phyloP scores from a whole-genome alignment of 306 rosid species.

The Erythrophleum fordii region DNA sequence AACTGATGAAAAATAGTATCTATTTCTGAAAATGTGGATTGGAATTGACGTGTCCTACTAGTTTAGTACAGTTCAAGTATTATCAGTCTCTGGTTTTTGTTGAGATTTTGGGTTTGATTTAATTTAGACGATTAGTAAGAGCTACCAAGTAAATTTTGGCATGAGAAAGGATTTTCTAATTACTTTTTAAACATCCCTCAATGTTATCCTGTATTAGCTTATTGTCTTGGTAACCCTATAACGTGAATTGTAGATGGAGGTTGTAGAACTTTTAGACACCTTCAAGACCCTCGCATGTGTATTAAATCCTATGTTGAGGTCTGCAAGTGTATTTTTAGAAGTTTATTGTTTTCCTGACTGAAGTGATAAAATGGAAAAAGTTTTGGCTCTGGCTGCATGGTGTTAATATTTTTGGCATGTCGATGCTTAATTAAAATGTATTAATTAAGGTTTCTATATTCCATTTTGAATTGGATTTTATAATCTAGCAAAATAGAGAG shows the following conservation, averaged over 20 bases:
- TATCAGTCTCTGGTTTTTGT: background rate
- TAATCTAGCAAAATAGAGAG: background rate
- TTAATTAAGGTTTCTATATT: background rate
- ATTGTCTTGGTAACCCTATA: background rate
- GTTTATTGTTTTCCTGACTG: background rate
- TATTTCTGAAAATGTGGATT: background rate
- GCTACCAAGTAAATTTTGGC: background rate
- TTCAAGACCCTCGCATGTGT: background rate
- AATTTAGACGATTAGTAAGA: background rate
- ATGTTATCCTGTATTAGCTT: background rate
- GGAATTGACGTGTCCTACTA: background rate
- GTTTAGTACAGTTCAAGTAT: background rate
- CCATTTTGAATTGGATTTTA: slow-evolving; percentile 17
- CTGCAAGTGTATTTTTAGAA: background rate
- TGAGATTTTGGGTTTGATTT: background rate
- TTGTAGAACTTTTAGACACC: background rate
- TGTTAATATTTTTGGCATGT: slow-evolving; percentile 29
- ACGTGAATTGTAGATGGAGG: background rate
- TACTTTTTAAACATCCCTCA: background rate
- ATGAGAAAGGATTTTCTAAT: background rate
- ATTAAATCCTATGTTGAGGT: background rate
- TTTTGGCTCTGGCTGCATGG: slow-evolving; percentile 31
- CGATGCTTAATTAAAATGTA: background rate
- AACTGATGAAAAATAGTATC: background rate
- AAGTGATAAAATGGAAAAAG: background rate